A percentile compares a stretch with the other conserved stretches of the same genome.
These are phyloP conservation scores for Darksidea phi DNA, from an alignment of 495 filamentous ascomycete species.

Conservation along the genomic window DNA sequence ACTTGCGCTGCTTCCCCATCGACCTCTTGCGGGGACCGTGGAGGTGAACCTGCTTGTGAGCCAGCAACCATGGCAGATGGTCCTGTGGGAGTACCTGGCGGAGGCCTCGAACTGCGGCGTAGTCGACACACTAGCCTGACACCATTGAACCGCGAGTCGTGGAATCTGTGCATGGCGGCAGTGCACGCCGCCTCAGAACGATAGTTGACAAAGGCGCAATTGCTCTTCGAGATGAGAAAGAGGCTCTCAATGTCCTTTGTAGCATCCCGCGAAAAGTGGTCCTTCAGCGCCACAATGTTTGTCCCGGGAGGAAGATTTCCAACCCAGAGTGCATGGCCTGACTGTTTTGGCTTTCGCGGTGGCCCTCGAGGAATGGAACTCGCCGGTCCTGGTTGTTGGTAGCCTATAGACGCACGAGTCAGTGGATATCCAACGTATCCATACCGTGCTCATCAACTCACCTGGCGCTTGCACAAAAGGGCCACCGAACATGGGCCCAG, in stretches of 20 bases:
- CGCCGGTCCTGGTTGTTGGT: slow-evolving; percentile 4
- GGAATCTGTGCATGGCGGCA: slow-evolving; percentile 77
- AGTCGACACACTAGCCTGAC: slow-evolving; percentile 89
- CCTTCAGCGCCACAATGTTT: slow-evolving; percentile 75
- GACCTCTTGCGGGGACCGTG: slow-evolving; percentile 10
- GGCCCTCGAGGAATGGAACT: slow-evolving; percentile 72
- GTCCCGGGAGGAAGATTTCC: slow-evolving; percentile 87
- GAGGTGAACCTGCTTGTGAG: slow-evolving; percentile 22
- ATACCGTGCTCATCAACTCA: neutral
- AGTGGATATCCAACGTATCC: neutral
- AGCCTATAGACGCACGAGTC: too few species aligned
- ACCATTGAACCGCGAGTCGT: slow-evolving; percentile 87
- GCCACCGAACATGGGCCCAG: slow-evolving; percentile 11
- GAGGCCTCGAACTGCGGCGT: slow-evolving; percentile 57
- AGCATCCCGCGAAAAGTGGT: slow-evolving; percentile 84
- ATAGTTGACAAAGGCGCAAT: slow-evolving; percentile 98
- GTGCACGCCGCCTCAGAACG: slow-evolving; percentile 74
- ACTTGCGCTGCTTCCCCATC: slow-evolving; percentile 33
- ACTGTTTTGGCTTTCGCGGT: slow-evolving; percentile 87
- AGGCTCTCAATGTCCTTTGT: slow-evolving; percentile 79
- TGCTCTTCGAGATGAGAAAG: slow-evolving; percentile 95
- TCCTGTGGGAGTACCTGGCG: slow-evolving; percentile 36
- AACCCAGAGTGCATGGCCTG: slow-evolving; percentile 93
- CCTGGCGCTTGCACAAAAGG: slow-evolving; percentile 5
- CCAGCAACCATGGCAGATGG: slow-evolving; percentile 37